phyloP scores from a whole-genome alignment of 1,284 basidiomycete species.

The Malassezia furfur region DNA sequence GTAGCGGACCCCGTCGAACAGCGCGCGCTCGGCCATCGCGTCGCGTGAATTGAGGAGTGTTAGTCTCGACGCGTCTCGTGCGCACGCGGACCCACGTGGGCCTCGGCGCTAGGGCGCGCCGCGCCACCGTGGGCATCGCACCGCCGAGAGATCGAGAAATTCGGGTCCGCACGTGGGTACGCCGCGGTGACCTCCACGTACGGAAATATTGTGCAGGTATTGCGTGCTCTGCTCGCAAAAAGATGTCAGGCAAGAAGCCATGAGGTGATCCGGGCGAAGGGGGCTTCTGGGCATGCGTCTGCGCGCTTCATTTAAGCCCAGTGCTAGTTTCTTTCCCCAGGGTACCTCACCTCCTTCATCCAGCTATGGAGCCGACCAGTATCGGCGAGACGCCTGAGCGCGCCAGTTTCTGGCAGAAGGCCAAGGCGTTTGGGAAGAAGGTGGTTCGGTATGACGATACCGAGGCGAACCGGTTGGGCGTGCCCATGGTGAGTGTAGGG shows the following conservation, averaged over 20 bases:
- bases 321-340: too few relatives aligned
- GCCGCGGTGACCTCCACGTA: too few relatives aligned
- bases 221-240: background rate
- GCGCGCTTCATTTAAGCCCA: too few relatives aligned
- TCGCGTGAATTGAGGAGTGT: background rate
- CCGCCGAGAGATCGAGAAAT: too few relatives aligned
- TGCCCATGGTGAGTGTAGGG: constrained; percentile 39
- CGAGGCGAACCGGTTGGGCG: constrained; percentile 41
- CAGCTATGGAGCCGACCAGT: background rate
- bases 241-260: background rate
- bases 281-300: too few relatives aligned
- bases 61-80: too few relatives aligned
- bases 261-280: background rate
- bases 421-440: constrained; percentile 9
- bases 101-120: too few relatives aligned
- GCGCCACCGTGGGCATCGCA: too few relatives aligned
- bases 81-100: background rate
- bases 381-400: background rate
- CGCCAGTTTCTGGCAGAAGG: background rate
- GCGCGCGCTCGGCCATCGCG: constrained; percentile 1
- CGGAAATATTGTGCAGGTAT: constrained; percentile 2
- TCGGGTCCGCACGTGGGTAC: background rate
- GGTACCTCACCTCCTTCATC: background rate
- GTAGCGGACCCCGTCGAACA: constrained; percentile 1
- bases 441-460: constrained; percentile 36